Conservation (phyloP, 2,329 filamentous ascomycete genomes). For the Venturia carpophila region DNA sequence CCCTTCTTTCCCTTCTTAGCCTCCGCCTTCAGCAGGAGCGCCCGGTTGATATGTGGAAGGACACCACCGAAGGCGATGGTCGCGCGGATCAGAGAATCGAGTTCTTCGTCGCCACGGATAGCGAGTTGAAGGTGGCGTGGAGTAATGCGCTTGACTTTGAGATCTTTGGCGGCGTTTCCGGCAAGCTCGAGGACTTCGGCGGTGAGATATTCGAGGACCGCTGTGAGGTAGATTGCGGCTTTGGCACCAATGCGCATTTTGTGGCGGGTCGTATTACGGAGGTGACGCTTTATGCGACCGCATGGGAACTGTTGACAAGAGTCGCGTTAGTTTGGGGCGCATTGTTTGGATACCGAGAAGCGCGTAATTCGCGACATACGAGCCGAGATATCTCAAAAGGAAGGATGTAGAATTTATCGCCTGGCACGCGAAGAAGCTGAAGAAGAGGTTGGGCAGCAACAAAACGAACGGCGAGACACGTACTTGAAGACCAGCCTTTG, state of each 20-base stretch:
- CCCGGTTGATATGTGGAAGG: constrained; percentile 96
- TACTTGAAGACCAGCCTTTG: constrained; percentile 92
- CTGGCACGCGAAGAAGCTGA: neutral
- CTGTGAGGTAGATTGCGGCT: constrained; percentile 95
- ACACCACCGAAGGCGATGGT: constrained; percentile 99
- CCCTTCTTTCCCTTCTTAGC: constrained; percentile 85
- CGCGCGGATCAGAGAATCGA: constrained; percentile 93
- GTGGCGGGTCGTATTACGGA: constrained; percentile 98
- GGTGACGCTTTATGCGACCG: constrained; percentile 98
- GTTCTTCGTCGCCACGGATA: constrained; percentile 95
- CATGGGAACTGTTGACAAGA: constrained; percentile 72
- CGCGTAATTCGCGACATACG: neutral
- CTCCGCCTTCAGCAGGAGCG: constrained; percentile 88
- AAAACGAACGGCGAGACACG: constrained; percentile 33
- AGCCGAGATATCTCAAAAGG: neutral
- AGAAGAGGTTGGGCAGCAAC: constrained; percentile 9
- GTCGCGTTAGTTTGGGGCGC: neutral
- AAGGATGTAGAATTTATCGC: neutral
- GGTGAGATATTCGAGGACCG: constrained; percentile 95
- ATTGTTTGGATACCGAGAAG: constrained; percentile 12
- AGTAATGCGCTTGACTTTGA: constrained; percentile 99
- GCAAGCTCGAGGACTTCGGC: constrained; percentile 96
- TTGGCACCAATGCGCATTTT: constrained; percentile 99
- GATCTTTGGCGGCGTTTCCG: constrained; percentile 97
- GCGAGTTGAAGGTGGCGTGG: constrained; percentile 95